These are phyloP conservation scores for Cladosporium sphaerospermum DNA, from an alignment of 2,329 filamentous ascomycete genomes.

Conservation along the genomic window DNA sequence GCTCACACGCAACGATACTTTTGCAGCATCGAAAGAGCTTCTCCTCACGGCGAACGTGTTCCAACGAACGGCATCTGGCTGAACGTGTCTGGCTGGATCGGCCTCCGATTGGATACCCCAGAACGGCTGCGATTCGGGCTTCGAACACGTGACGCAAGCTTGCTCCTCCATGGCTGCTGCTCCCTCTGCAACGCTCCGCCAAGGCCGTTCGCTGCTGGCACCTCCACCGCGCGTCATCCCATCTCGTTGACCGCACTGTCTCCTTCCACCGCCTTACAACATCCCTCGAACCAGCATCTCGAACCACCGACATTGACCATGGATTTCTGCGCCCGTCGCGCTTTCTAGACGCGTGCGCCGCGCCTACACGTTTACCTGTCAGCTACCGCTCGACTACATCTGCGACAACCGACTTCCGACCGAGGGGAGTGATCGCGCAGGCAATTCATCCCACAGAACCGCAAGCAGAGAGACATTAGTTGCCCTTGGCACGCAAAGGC, in stretches of 20 bases:
- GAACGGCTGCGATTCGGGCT: background rate
- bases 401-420: conserved; percentile 29
- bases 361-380: conserved; percentile 10
- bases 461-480: background rate
- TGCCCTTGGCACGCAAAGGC: too few relatives aligned
- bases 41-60: background rate
- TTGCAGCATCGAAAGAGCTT: background rate
- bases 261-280: conserved; percentile 15
- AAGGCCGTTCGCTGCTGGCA: conserved; percentile 11
- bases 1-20: background rate
- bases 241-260: conserved; percentile 12
- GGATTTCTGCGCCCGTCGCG: conserved; percentile 14
- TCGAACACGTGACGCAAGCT: conserved; percentile 7
- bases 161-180: background rate
- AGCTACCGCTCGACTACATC: conserved; percentile 12
- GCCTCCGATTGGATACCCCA: conserved; percentile 10
- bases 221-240: conserved; percentile 10
- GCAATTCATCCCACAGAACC: background rate
- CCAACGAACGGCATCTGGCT: conserved; percentile 6
- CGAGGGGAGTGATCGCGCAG: conserved; percentile 26
- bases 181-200: conserved; percentile 1
- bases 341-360: conserved; percentile 28
- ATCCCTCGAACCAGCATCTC: background rate
- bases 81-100: conserved; percentile 5
- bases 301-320: conserved; percentile 2